Percentiles rank a stretch among this genome's conserved stretches.
phyloP scores from a whole-genome alignment of 306 rosid species.

The Cicer bijugum region DNA sequence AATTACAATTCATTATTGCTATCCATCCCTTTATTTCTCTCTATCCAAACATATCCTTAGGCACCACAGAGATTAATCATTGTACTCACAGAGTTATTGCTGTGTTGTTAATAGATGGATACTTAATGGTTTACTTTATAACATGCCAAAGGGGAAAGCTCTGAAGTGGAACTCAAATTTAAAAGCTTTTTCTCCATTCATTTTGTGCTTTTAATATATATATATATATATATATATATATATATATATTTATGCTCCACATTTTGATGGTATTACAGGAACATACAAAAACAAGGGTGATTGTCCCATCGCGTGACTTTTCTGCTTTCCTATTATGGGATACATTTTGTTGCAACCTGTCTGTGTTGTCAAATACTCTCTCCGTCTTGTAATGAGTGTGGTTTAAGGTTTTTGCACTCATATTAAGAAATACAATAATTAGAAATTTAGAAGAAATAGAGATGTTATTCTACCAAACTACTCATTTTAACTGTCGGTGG shows the following conservation, averaged over 20 bases:
- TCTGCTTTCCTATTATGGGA: constrained; percentile 27
- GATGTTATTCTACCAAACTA: too few species aligned
- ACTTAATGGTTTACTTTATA: constrained; percentile 18
- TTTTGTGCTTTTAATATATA: neutral
- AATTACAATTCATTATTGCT: neutral
- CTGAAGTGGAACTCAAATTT: constrained; percentile 10
- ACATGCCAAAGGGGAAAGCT: constrained; percentile 8
- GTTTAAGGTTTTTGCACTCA: too few species aligned
- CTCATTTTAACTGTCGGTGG: too few species aligned
- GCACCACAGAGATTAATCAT: constrained; percentile 18
- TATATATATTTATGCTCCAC: neutral
- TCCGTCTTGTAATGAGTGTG: too few species aligned
- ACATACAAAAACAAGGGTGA: neutral
- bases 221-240: neutral
- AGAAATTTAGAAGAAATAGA: too few species aligned
- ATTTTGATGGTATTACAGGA: constrained; percentile 14
- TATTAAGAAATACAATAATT: too few species aligned
- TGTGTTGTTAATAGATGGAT: neutral
- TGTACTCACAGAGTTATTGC: neutral
- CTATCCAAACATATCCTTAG: neutral
- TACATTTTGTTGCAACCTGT: constrained; percentile 17
- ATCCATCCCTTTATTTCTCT: neutral
- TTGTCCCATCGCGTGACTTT: neutral
- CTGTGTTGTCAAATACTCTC: too few species aligned
- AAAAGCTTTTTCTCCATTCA: constrained; percentile 1